Evolutionary conservation across 129 eudicot genomes (phyloP), one percentile per base, ranked within the genome.

Genomic region (Centaurea solstitialis): DNA sequence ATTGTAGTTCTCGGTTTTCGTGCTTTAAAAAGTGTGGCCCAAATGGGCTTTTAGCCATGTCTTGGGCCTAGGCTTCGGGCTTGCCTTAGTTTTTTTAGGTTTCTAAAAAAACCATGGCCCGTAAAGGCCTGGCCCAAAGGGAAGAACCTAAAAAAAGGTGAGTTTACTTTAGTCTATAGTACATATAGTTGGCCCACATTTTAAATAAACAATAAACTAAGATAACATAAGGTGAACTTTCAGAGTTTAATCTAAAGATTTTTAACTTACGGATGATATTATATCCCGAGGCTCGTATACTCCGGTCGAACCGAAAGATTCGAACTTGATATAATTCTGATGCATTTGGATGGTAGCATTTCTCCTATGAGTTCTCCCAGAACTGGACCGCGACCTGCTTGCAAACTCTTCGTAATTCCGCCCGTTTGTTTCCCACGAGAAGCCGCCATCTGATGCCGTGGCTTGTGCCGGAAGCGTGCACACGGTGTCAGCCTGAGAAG

Each of bases 201-300:
- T 33, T 5, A 33, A 33, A 33, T 5, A 4, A 4, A 33, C 37
- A 33, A 1, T 33, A 33, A 33, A 33, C 37, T 33, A 33, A 33
- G 37, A 33, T 33, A 33, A 33, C 37, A 33, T 33, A 7, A 50
- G 18, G 67, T 7, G 67, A n/a, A 5, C 24, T 61, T 50, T 50
- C 18, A 2, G 6, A 61, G 24, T 62, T 62, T 62, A 62, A 18
- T 7, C 24, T 4, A 73, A 79, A 79, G 76, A 79, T n/a, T n/a
- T n/a, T n/a, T 73, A 78, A 73, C 96, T 88, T 79, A 87, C 96
- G 35, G 8, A 76, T 53, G 89, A 83, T 62, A 82, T 72, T 62
- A 82, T 72, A 72, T 83, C 82, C 15, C 61, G 76, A 83, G 85
- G 67, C 28, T 81, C 72, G 72, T 82, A 76, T 17, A 78, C 59